Percentiles rank a stretch among this genome's conserved stretches.
These are phyloP conservation scores for Phytopythium aichiense DNA, from an alignment of 352 stramenopile genomes.

Conservation along the genomic window DNA sequence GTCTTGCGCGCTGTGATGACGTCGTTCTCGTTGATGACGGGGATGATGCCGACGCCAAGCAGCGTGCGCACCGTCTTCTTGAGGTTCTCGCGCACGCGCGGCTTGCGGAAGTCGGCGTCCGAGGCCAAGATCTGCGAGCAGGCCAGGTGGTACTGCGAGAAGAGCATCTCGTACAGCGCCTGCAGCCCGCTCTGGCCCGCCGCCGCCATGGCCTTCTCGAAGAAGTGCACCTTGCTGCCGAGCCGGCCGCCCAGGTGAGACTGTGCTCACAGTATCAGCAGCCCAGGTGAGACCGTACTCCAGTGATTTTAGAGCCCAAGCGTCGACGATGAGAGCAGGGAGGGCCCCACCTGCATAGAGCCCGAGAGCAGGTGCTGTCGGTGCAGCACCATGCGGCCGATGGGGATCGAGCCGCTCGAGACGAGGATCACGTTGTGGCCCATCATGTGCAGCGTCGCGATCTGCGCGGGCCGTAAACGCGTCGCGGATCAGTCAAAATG, in stretches of 20 bases:
- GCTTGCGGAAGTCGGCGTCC: slow-evolving; percentile 72
- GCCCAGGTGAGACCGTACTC: neutral
- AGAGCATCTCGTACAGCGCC: slow-evolving; percentile 85
- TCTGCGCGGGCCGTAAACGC: slow-evolving; percentile 19
- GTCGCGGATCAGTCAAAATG: neutral
- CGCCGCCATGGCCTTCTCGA: slow-evolving; percentile 65
- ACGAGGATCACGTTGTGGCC: slow-evolving; percentile 81
- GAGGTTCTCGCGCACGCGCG: slow-evolving; percentile 59
- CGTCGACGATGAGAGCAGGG: neutral
- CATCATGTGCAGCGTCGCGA: slow-evolving; percentile 77
- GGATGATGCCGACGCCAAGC: slow-evolving; percentile 80
- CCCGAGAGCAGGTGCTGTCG: slow-evolving; percentile 79
- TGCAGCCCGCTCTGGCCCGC: slow-evolving; percentile 77
- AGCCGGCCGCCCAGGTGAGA: slow-evolving; percentile 67
- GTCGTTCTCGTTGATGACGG: slow-evolving; percentile 86
- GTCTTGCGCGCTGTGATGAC: slow-evolving; percentile 67
- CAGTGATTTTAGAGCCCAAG: too few relatives aligned
- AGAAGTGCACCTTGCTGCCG: slow-evolving; percentile 51
- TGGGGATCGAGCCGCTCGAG: slow-evolving; percentile 74
- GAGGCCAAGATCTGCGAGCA: slow-evolving; percentile 81
- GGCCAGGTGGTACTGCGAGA: slow-evolving; percentile 78
- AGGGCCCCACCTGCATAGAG: slow-evolving; percentile 40
- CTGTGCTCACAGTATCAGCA: slow-evolving; percentile 15
- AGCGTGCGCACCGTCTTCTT: slow-evolving; percentile 58
- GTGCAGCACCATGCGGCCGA: slow-evolving; percentile 77